Conservation (phyloP, 202 grass and related monocot genomes). For the Carex arenaria region DNA sequence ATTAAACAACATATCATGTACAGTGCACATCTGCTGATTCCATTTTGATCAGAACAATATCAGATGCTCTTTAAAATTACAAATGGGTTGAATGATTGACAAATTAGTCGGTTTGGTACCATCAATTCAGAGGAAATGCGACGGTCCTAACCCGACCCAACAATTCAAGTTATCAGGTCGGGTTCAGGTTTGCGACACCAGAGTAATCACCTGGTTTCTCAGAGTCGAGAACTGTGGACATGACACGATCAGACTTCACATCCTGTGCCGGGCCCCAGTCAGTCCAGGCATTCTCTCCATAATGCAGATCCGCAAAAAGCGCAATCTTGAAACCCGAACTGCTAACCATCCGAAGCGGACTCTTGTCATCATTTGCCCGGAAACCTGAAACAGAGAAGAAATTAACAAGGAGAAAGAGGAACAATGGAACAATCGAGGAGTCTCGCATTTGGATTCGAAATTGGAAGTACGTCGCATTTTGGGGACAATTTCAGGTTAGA, state of each 20-base stretch:
- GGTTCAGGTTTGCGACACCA: background rate
- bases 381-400: background rate
- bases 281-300: slow-evolving; percentile 89
- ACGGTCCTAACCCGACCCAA: background rate
- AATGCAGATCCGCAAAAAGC: slow-evolving; percentile 87
- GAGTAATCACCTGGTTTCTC: slow-evolving; percentile 57
- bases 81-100: background rate
- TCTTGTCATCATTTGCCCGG: background rate
- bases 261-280: slow-evolving; percentile 85
- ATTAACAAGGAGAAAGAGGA: background rate
- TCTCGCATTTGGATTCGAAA: background rate
- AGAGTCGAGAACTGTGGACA: slow-evolving; percentile 64
- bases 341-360: slow-evolving; percentile 20
- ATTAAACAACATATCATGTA: background rate
- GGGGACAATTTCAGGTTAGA: background rate
- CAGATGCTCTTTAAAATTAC: background rate
- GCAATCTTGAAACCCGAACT: slow-evolving; percentile 61
- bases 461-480: background rate
- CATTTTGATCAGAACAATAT: background rate
- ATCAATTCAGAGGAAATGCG: background rate
- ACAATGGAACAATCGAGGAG: background rate
- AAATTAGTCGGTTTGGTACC: background rate
- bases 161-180: background rate
- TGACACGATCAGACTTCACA: slow-evolving; percentile 53
- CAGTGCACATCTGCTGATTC: background rate